Conservation (phyloP, 2,329 filamentous ascomycete genomes). For the Scorias spongiosa region DNA sequence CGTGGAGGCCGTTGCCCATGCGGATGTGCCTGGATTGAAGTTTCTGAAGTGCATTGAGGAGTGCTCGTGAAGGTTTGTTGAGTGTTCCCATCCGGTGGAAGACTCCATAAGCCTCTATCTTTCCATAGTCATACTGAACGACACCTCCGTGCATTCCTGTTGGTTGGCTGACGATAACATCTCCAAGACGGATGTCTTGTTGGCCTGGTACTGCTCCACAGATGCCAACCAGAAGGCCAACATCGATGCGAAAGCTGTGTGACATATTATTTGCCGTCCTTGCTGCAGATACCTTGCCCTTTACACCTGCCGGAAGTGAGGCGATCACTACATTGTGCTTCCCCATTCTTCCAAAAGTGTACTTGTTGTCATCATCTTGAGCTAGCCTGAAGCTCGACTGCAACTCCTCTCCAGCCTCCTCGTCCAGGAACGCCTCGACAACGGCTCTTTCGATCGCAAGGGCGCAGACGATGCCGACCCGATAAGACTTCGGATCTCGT, state of each 20-base stretch:
- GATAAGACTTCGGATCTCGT: slow-evolving; percentile 4
- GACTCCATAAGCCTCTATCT: slow-evolving; percentile 1
- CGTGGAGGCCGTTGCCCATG: not conserved
- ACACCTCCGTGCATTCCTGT: slow-evolving; percentile 9
- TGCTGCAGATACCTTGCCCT: slow-evolving; percentile 9
- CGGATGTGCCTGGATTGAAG: slow-evolving; percentile 3
- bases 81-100: slow-evolving; percentile 3
- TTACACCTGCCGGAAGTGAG: slow-evolving; percentile 8
- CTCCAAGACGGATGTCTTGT: slow-evolving; percentile 10
- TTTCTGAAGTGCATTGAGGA: slow-evolving; percentile 4
- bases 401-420: slow-evolving; percentile 1
- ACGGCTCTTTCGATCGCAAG: slow-evolving; percentile 11
- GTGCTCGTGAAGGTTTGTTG: slow-evolving; percentile 3
- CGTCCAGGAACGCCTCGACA: slow-evolving; percentile 9
- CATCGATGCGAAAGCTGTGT: slow-evolving; percentile 7
- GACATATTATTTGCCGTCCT: slow-evolving; percentile 8
- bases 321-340: slow-evolving; percentile 15
- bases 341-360: slow-evolving; percentile 10
- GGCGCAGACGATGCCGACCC: slow-evolving; percentile 13
- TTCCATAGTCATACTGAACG: slow-evolving; percentile 13
- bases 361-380: slow-evolving; percentile 9
- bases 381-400: not conserved
- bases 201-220: slow-evolving; percentile 10
- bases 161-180: slow-evolving; percentile 13
- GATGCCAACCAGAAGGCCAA: slow-evolving; percentile 13